Percentiles rank a stretch among this genome's conserved stretches.
phyloP scores from a whole-genome alignment of 2,329 filamentous ascomycete species.

The Fusarium fracticaudum region DNA sequence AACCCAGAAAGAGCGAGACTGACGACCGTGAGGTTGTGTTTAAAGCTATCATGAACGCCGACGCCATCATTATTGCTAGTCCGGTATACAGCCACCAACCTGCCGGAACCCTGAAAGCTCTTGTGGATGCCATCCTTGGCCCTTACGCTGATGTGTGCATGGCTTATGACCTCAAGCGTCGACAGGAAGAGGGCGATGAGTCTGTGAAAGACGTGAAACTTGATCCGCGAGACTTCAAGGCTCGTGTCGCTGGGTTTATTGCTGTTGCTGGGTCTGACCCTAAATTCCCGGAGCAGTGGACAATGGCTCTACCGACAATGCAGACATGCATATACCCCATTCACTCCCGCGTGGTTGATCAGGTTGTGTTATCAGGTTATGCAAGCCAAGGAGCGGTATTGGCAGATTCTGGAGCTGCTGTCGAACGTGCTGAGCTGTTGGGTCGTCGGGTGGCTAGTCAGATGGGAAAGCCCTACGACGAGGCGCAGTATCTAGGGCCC shows the following conservation, averaged over 20 bases:
- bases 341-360: not conserved
- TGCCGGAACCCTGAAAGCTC: not conserved
- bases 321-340: not conserved
- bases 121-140: rapidly evolving
- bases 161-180: rapidly evolving
- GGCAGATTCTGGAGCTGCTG: not conserved
- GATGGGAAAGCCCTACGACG: not conserved
- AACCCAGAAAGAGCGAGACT: rapidly evolving
- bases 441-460: not conserved
- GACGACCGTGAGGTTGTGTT: not conserved
- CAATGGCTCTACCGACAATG: not conserved
- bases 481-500: not conserved
- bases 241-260: not conserved
- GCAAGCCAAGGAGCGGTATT: not conserved
- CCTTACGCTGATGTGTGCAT: not conserved
- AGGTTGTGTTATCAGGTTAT: not conserved
- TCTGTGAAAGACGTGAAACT: not conserved
- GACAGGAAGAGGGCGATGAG: not conserved
- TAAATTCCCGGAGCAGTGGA: not conserved
- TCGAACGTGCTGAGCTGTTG: not conserved
- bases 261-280: not conserved
- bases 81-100: not conserved
- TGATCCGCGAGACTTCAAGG: not conserved
- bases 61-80: not conserved
- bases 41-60: not conserved